phyloP scores from a whole-genome alignment of 148 eudicot species.

The Tetragonia tetragonoides region DNA sequence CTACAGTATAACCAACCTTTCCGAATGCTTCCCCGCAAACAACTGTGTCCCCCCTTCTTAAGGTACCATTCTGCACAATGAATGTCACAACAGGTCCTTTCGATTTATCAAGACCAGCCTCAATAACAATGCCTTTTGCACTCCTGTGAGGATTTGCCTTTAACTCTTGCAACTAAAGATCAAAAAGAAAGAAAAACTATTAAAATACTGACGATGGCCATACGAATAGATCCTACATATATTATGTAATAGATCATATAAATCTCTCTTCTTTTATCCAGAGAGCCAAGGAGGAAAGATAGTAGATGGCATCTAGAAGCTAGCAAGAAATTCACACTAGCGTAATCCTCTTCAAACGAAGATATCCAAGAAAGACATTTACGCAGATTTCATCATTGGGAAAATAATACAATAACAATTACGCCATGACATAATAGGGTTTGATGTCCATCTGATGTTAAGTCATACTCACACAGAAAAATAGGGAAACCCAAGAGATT shows the following conservation, averaged over 20 bases:
- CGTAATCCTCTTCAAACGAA: background rate
- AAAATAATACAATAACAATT: background rate
- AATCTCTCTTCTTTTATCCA: background rate
- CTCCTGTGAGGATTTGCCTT: conserved; percentile 93
- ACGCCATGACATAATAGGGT: too few species aligned
- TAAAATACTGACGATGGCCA: background rate
- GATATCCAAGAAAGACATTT: background rate
- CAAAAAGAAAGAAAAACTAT: conserved; percentile 1
- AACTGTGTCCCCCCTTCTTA: conserved; percentile 74
- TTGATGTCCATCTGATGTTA: too few species aligned
- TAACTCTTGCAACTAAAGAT: conserved; percentile 76
- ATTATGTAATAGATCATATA: conserved; percentile 2
- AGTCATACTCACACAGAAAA: too few species aligned
- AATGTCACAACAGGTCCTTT: conserved; percentile 90
- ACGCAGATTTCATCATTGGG: background rate
- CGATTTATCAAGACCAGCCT: conserved; percentile 95
- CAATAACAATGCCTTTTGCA: conserved; percentile 92
- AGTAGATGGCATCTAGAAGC: background rate
- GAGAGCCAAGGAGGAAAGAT: background rate
- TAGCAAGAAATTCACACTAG: background rate
- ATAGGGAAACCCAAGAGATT: too few species aligned
- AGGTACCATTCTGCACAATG: conserved; percentile 98
- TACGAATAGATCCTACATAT: background rate
- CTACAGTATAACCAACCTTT: conserved; percentile 54
- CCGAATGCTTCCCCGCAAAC: conserved; percentile 96